These are phyloP conservation scores for Hawksworthiomyces lignivorus DNA, from an alignment of 2,329 filamentous ascomycete genomes.

Conservation along the genomic window DNA sequence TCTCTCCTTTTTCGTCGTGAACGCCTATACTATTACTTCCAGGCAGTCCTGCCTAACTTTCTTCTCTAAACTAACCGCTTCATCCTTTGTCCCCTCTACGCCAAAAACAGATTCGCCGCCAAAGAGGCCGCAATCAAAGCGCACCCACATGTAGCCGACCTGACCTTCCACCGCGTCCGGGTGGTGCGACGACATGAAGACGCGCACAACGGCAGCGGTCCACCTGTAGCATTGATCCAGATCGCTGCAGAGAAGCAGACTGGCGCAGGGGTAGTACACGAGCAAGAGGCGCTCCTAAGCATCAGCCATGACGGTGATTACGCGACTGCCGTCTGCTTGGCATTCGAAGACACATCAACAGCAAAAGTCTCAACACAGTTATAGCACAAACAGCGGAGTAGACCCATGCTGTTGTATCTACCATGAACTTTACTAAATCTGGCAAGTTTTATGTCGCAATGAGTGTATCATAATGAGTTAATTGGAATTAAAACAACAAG, in stretches of 20 bases:
- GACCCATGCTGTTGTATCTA: too few relatives aligned
- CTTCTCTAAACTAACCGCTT: background rate
- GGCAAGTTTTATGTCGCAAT: too few relatives aligned
- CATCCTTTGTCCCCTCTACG: background rate
- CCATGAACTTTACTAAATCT: too few relatives aligned
- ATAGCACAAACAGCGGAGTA: too few relatives aligned
- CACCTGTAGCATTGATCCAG: constrained; percentile 37
- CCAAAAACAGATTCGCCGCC: constrained; percentile 50
- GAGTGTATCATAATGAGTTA: too few relatives aligned
- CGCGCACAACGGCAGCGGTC: constrained; percentile 20
- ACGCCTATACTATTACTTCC: too few relatives aligned
- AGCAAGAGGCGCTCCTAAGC: constrained; percentile 59
- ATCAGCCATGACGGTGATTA: constrained; percentile 87
- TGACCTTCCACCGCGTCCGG: constrained; percentile 56
- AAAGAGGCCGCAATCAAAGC: constrained; percentile 73
- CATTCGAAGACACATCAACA: constrained; percentile 20
- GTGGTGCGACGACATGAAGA: constrained; percentile 22
- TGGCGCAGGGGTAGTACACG: constrained; percentile 10
- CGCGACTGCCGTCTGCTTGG: constrained; percentile 62
- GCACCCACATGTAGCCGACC: constrained; percentile 42
- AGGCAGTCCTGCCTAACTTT: background rate
- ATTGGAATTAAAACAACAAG: too few relatives aligned
- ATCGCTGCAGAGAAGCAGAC: constrained; percentile 5
- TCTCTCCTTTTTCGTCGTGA: too few relatives aligned
- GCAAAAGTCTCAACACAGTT: too few relatives aligned